Conservation (phyloP, 2,329 filamentous ascomycete species). For the Fusarium xyrophilum region DNA sequence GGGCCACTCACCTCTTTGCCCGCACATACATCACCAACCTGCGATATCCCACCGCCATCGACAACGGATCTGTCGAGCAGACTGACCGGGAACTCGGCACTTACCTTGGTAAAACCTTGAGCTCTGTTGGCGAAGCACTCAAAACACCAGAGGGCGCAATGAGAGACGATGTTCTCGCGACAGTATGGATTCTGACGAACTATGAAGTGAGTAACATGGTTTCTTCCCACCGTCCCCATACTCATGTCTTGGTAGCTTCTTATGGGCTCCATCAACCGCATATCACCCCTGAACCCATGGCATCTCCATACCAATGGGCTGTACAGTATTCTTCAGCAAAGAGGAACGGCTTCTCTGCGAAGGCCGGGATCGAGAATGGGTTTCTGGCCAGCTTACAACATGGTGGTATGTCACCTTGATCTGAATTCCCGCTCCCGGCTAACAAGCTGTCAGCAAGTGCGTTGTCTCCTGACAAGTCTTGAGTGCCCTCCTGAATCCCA, state of each 20-base stretch:
- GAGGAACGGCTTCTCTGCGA: slow-evolving; percentile 42
- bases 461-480: slow-evolving; percentile 44
- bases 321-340: slow-evolving; percentile 47
- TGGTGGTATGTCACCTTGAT: slow-evolving; percentile 45
- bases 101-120: slow-evolving; percentile 49
- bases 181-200: slow-evolving; percentile 51
- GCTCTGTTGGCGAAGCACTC: slow-evolving; percentile 49
- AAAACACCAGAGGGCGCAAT: slow-evolving; percentile 39
- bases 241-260: slow-evolving; percentile 43
- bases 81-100: slow-evolving; percentile 45
- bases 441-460: slow-evolving; percentile 47
- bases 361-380: slow-evolving; percentile 39
- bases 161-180: slow-evolving; percentile 49
- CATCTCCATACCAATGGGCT: slow-evolving; percentile 48
- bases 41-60: slow-evolving; percentile 43
- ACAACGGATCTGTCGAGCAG: slow-evolving; percentile 36
- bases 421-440: neutral
- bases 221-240: neutral
- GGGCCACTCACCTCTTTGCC: slow-evolving; percentile 51
- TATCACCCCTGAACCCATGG: slow-evolving; percentile 45
- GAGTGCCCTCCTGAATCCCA: slow-evolving; percentile 48
- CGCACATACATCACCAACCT: slow-evolving; percentile 51
- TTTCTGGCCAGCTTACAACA: slow-evolving; percentile 50
- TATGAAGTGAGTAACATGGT: slow-evolving; percentile 45
- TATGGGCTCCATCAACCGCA: slow-evolving; percentile 46